A percentile compares a stretch with the other conserved stretches of the same genome.
Conservation (phyloP, 1,139 yeast genomes). For the Protomyces inundatus region DNA sequence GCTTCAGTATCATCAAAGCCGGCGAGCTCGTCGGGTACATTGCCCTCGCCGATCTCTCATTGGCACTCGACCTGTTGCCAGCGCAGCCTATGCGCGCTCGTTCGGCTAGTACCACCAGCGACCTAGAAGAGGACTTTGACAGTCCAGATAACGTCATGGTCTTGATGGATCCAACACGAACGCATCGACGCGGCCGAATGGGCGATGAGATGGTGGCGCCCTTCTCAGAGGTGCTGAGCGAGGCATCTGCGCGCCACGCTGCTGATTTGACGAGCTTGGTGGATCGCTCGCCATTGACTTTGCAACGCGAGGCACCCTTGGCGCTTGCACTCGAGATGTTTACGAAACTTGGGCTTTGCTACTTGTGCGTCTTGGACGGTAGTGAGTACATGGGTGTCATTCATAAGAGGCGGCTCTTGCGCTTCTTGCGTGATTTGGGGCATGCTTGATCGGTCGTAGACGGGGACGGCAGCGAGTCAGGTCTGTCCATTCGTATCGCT, state of each 20-base stretch:
- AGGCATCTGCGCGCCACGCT: background rate
- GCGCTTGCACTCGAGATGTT: conserved; percentile 28
- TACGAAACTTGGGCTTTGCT: conserved; percentile 26
- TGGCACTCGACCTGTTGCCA: conserved; percentile 16
- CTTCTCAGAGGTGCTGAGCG: background rate
- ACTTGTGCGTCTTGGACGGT: conserved; percentile 24
- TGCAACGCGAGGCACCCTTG: conserved; percentile 26
- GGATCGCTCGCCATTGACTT: conserved; percentile 25
- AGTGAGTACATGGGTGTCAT: conserved; percentile 13
- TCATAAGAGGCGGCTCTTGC: conserved; percentile 12
- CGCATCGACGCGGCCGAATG: background rate
- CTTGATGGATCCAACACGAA: background rate
- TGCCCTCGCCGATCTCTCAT: conserved; percentile 19
- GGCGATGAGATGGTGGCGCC: background rate
- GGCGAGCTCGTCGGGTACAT: conserved; percentile 26
- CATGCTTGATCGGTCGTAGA: background rate
- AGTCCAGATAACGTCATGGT: background rate
- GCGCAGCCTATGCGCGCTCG: background rate
- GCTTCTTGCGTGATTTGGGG: conserved; percentile 5
- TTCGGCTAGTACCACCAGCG: background rate
- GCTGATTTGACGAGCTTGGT: conserved; percentile 2
- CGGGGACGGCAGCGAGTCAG: background rate
- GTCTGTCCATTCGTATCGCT: too few species aligned
- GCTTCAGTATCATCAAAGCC: conserved; percentile 18
- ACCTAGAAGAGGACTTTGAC: background rate